Evolutionary conservation across 345 rosid species (phyloP).

Genomic region (Populus alba): DNA sequence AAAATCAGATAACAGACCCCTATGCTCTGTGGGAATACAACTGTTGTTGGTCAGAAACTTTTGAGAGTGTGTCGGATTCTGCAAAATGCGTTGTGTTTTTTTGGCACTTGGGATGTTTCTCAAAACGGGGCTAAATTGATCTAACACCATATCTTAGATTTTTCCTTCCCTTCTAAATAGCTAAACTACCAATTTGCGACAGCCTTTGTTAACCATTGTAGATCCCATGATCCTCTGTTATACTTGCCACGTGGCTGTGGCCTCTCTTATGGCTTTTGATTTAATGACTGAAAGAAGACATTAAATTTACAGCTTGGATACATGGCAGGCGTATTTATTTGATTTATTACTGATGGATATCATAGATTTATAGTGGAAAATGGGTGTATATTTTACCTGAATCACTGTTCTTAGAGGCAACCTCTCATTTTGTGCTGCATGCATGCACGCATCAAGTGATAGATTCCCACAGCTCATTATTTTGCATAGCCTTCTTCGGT

Average conservation of each 20-base stretch:
- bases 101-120: background rate
- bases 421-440: conserved; percentile 93
- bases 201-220: background rate
- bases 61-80: background rate
- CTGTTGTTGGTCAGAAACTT: background rate
- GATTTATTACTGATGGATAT: background rate
- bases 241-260: background rate
- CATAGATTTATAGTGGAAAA: background rate
- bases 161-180: background rate
- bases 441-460: conserved; percentile 84
- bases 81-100: background rate
- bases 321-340: background rate
- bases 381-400: conserved; percentile 52
- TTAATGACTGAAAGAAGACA: background rate
- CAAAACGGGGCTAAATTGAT: background rate
- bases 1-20: background rate
- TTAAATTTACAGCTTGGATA: background rate
- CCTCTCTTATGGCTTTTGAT: background rate
- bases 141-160: background rate
- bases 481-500: conserved; percentile 69
- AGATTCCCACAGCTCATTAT: conserved; percentile 69
- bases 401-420: conserved; percentile 73
- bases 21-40: background rate
- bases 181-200: background rate
- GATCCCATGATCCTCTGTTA: background rate